Conservation (phyloP, 495 filamentous ascomycete genomes). For the Aspergillus campestris region DNA sequence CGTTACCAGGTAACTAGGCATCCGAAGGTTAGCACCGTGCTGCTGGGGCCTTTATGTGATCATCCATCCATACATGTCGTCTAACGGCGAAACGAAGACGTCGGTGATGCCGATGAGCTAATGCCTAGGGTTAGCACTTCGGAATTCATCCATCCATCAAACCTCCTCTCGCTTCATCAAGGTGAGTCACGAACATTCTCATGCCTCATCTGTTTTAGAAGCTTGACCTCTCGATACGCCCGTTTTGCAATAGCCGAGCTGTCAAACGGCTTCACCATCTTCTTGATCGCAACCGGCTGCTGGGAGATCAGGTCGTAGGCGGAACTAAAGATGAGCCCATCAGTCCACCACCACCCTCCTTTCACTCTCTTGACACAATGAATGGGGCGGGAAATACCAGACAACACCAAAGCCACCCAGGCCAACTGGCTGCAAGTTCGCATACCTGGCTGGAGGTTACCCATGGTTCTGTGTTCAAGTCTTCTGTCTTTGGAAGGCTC, state of each 20-base stretch:
- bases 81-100: slow-evolving; percentile 97
- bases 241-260: slow-evolving; percentile 92
- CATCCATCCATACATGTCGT: slow-evolving; percentile 72
- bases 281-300: slow-evolving; percentile 94
- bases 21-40: slow-evolving; percentile 9
- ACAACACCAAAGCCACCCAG: slow-evolving; percentile 98
- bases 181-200: slow-evolving; percentile 64
- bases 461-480: not conserved
- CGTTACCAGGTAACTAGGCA: slow-evolving; percentile 83
- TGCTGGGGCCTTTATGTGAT: not conserved
- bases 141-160: too few species aligned
- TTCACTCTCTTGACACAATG: too few species aligned
- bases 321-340: slow-evolving; percentile 47
- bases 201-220: slow-evolving; percentile 90
- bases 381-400: slow-evolving; percentile 52
- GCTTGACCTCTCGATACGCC: slow-evolving; percentile 93
- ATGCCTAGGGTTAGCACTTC: not conserved
- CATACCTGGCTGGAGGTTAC: slow-evolving; percentile 57
- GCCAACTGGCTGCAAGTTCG: slow-evolving; percentile 93
- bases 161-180: not conserved
- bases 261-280: slow-evolving; percentile 99
- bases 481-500: not conserved
- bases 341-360: too few species aligned
- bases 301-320: slow-evolving; percentile 92
- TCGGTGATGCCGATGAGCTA: slow-evolving; percentile 96